phyloP scores from a whole-genome alignment of 306 rosid species.

The Lathyrus aphaca region DNA sequence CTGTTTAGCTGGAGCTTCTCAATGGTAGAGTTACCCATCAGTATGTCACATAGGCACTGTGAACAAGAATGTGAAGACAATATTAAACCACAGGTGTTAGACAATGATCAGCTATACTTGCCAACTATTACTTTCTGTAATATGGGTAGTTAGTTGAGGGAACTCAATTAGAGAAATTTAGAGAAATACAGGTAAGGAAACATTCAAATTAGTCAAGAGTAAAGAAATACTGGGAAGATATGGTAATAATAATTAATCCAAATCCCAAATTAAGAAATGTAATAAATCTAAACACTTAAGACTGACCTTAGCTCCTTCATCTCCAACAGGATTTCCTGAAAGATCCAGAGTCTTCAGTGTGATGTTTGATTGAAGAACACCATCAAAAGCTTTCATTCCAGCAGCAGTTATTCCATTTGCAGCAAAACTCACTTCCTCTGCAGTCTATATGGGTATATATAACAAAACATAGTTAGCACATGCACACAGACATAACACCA shows the following conservation, averaged over 20 bases:
- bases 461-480: slow-evolving; percentile 30
- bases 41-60: slow-evolving; percentile 78
- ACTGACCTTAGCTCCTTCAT: slow-evolving; percentile 88
- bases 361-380: slow-evolving; percentile 89
- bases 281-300: slow-evolving; percentile 31
- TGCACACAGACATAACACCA: slow-evolving; percentile 27
- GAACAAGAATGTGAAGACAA: slow-evolving; percentile 10
- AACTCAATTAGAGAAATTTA: not conserved
- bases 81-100: slow-evolving; percentile 27
- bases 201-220: not conserved
- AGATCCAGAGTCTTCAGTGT: slow-evolving; percentile 86
- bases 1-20: slow-evolving; percentile 90
- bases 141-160: not conserved
- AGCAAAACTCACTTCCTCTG: slow-evolving; percentile 92
- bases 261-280: slow-evolving; percentile 24
- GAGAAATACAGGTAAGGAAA: not conserved
- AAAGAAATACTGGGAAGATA: not conserved
- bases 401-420: slow-evolving; percentile 95
- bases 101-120: slow-evolving; percentile 34
- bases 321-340: slow-evolving; percentile 95
- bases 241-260: slow-evolving; percentile 3
- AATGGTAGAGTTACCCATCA: slow-evolving; percentile 74
- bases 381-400: slow-evolving; percentile 93
- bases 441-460: slow-evolving; percentile 61
- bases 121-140: slow-evolving; percentile 10